Percentiles rank a stretch among this genome's conserved stretches.
These are phyloP conservation scores for Pestalotiopsis sp. DNA, from an alignment of 2,329 filamentous ascomycete genomes.

Conservation along the genomic window DNA sequence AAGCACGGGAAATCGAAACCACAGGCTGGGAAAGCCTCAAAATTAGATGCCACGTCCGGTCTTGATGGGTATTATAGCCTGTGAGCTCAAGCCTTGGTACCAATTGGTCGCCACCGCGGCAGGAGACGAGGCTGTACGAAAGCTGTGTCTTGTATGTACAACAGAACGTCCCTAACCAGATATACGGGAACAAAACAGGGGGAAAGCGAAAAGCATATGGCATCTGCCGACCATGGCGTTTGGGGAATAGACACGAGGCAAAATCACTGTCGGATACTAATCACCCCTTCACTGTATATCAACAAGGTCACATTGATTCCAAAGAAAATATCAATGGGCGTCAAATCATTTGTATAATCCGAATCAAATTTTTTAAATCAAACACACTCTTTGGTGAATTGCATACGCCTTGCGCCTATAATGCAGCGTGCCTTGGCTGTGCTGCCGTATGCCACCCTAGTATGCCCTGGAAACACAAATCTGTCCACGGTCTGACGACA, in stretches of 20 bases:
- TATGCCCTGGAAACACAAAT: neutral
- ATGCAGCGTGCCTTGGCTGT: neutral
- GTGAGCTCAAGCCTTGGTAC: neutral
- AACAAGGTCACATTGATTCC: neutral
- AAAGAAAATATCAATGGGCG: neutral
- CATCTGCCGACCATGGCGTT: slow-evolving; percentile 10
- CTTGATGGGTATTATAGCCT: neutral
- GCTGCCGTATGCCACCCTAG: neutral
- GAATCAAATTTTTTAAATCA: slow-evolving; percentile 2
- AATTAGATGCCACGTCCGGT: neutral
- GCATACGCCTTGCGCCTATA: neutral
- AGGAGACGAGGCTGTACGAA: slow-evolving; percentile 6
- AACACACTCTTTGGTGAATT: neutral
- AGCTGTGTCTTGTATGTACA: slow-evolving; percentile 7
- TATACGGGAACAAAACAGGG: neutral
- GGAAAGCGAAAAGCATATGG: slow-evolving; percentile 12
- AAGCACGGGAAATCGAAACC: neutral
- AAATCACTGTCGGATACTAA: slow-evolving; percentile 7
- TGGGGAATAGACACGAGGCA: slow-evolving; percentile 4
- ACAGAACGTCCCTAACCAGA: neutral
- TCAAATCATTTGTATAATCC: slow-evolving; percentile 9
- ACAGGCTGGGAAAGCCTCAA: neutral
- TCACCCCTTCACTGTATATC: slow-evolving; percentile 7
- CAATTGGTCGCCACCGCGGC: neutral
- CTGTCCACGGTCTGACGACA: too few species aligned